Conservation (phyloP, 2,329 filamentous ascomycete genomes). For the Colletotrichum incanum region DNA sequence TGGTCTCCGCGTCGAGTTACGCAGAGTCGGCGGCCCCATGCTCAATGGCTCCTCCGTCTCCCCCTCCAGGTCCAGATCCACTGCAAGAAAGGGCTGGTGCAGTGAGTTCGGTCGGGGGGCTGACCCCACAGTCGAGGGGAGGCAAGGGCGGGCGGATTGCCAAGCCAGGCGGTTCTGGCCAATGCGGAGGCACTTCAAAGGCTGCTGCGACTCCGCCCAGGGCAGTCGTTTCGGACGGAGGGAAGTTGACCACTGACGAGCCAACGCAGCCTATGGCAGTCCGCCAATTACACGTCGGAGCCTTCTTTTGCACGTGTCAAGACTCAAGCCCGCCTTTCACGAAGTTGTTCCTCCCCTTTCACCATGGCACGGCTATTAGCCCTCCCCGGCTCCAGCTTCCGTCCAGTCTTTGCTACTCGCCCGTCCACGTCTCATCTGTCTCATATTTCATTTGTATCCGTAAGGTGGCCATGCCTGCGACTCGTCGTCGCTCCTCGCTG, state of each 20-base stretch:
- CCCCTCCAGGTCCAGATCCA: conserved; percentile 7
- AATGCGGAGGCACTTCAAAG: conserved; percentile 40
- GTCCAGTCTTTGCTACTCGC: neutral
- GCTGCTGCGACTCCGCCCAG: conserved; percentile 37
- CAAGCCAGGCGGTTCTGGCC: conserved; percentile 39
- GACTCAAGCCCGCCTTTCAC: neutral
- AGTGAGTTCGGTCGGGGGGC: conserved; percentile 35
- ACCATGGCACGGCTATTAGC: neutral
- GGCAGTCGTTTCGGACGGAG: conserved; percentile 43
- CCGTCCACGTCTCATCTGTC: conserved; percentile 1
- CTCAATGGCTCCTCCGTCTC: conserved; percentile 15
- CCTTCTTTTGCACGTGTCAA: conserved; percentile 38
- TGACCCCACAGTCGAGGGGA: conserved; percentile 37
- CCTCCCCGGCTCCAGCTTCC: conserved; percentile 12
- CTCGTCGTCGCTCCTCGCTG: conserved; percentile 1
- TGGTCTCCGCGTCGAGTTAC: conserved; percentile 21
- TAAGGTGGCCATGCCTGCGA: neutral
- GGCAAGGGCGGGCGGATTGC: conserved; percentile 34
- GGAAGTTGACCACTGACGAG: conserved; percentile 34
- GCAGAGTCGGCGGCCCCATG: conserved; percentile 32
- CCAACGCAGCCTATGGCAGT: conserved; percentile 15
- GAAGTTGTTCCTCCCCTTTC: neutral
- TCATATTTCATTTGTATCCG: neutral
- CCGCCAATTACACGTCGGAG: conserved; percentile 23
- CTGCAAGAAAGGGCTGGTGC: conserved; percentile 15